A percentile compares a stretch with the other conserved stretches of the same genome.
These are phyloP conservation scores for Magnolia kwangsiensis DNA, from an alignment of 164 flowering plant genomes.

Conservation along the genomic window DNA sequence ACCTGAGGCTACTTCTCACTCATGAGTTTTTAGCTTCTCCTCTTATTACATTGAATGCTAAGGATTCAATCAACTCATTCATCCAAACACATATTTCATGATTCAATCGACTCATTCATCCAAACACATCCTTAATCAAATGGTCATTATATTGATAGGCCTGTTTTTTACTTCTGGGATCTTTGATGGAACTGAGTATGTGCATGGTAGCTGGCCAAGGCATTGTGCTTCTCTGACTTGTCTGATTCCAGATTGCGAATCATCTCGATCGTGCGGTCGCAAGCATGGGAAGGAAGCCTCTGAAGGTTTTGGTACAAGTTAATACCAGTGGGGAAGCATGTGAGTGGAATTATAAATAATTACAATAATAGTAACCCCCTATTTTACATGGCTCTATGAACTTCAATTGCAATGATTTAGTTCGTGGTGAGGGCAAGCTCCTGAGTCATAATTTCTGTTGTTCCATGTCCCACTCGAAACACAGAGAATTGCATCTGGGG, in stretches of 20 bases:
- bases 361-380: not conserved
- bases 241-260: conserved; percentile 67
- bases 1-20: no score
- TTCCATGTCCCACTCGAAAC: no score
- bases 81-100: no score
- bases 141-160: not conserved
- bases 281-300: conserved; percentile 68
- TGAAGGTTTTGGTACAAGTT: conserved; percentile 87
- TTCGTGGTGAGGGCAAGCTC: no score
- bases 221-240: not conserved
- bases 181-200: not conserved
- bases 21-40: no score
- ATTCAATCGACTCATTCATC: no score
- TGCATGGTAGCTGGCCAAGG: not conserved
- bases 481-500: no score
- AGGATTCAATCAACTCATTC: no score
- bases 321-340: conserved; percentile 97
- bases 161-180: not conserved
- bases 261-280: conserved; percentile 66
- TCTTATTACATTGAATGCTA: no score
- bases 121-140: not conserved
- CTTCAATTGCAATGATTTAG: not conserved
- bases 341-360: conserved; percentile 33
- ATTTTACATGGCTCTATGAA: not conserved
- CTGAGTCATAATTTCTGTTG: no score